A percentile compares a stretch with the other conserved stretches of the same genome.
phyloP scores from a whole-genome alignment of 2,329 filamentous ascomycete species.

The Biscogniauxia marginata region DNA sequence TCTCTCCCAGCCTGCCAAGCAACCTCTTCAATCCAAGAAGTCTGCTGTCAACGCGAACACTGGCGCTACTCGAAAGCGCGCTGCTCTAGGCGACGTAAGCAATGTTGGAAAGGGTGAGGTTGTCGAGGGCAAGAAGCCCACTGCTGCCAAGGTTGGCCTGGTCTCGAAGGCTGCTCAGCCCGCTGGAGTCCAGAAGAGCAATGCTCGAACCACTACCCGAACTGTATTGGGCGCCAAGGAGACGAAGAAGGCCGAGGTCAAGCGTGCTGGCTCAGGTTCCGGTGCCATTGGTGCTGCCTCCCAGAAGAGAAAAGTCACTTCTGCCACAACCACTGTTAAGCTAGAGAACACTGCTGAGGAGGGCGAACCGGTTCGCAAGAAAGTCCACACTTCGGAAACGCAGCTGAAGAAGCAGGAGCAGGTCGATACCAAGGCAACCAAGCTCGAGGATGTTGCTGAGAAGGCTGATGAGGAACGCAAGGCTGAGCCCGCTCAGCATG shows the following conservation, averaged over 20 bases:
- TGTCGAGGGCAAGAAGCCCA: constrained; percentile 72
- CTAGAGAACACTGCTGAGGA: constrained; percentile 60
- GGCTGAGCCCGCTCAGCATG: constrained; percentile 28
- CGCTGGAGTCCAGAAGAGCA: constrained; percentile 74
- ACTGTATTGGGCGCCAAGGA: constrained; percentile 66
- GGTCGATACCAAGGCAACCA: constrained; percentile 30
- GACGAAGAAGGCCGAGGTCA: constrained; percentile 66
- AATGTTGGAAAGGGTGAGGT: constrained; percentile 82
- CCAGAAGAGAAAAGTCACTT: constrained; percentile 66
- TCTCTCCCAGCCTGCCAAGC: constrained; percentile 54
- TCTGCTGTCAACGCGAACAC: constrained; percentile 49
- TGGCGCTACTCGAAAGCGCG: constrained; percentile 65
- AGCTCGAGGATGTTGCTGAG: constrained; percentile 30
- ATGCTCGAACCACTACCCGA: constrained; percentile 57
- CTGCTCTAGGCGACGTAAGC: constrained; percentile 89
- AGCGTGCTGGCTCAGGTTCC: constrained; percentile 71
- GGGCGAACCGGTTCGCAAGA: constrained; percentile 68
- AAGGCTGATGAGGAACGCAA: neutral
- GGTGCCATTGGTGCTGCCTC: constrained; percentile 59
- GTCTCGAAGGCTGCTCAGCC: constrained; percentile 80
- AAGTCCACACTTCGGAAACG: constrained; percentile 52
- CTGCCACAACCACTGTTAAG: constrained; percentile 56
- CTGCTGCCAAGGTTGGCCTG: constrained; percentile 60
- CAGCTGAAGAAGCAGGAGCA: constrained; percentile 47
- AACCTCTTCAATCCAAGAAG: constrained; percentile 71